These are phyloP conservation scores for Kwoniella bestiolae DNA, from an alignment of 768 basidiomycete genomes.

Conservation along the genomic window DNA sequence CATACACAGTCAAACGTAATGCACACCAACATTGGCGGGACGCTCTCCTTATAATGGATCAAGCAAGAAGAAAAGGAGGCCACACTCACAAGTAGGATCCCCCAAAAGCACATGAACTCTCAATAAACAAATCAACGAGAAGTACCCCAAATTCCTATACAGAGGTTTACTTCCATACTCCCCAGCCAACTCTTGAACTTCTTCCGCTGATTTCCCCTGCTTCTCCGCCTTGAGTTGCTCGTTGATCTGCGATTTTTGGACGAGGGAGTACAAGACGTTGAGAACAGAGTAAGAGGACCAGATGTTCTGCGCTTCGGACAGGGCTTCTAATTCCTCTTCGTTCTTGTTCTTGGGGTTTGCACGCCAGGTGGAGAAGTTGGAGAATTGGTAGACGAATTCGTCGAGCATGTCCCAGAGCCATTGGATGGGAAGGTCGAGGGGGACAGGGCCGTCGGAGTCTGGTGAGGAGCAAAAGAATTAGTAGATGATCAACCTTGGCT, in stretches of 20 bases:
- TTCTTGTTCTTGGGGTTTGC: conserved; percentile 77
- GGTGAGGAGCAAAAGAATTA: no score
- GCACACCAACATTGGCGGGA: background rate
- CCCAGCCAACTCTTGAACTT: conserved; percentile 84
- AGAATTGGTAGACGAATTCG: conserved; percentile 87
- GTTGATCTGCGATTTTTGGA: conserved; percentile 95
- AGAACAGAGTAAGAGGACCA: conserved; percentile 99
- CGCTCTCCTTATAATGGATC: background rate
- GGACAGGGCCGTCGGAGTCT: conserved; percentile 93
- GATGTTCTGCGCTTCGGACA: conserved; percentile 66
- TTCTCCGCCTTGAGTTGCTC: conserved; percentile 85
- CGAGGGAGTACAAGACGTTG: conserved; percentile 96
- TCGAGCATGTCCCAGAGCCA: conserved; percentile 75
- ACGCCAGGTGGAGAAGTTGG: conserved; percentile 91
- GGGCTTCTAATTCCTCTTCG: conserved; percentile 79
- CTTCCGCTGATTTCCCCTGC: conserved; percentile 76
- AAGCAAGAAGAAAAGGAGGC: background rate
- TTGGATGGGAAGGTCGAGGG: conserved; percentile 92
- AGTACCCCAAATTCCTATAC: conserved; percentile 95
- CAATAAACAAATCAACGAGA: conserved; percentile 91
- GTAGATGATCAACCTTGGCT: no score
- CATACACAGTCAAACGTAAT: no score
- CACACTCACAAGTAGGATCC: conserved; percentile 62
- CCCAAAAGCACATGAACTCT: conserved; percentile 95
- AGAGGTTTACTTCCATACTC: conserved; percentile 89